phyloP scores from a whole-genome alignment of 2,329 filamentous ascomycete genomes.

The Exophiala bonariae region DNA sequence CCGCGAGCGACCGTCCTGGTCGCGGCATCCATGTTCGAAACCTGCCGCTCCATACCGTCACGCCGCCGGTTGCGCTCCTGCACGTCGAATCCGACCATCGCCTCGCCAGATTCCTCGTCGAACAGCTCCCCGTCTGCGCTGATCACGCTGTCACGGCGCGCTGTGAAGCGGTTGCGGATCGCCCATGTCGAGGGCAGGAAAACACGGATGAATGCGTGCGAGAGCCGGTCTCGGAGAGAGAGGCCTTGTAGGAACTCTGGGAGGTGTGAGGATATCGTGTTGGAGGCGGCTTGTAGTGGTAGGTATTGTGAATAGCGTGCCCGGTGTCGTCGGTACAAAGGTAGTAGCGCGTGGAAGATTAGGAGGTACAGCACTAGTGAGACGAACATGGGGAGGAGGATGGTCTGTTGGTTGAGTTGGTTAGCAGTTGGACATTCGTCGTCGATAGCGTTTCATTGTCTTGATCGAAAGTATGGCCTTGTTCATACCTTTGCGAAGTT shows the following conservation, averaged over 20 bases:
- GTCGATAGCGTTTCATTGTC: background rate
- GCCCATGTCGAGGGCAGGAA: slow-evolving; percentile 46
- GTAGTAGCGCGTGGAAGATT: slow-evolving; percentile 65
- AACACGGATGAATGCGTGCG: slow-evolving; percentile 42
- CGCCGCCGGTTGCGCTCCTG: slow-evolving; percentile 42
- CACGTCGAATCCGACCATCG: slow-evolving; percentile 55
- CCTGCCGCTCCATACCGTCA: slow-evolving; percentile 36
- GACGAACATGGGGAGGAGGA: slow-evolving; percentile 69
- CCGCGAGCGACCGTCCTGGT: slow-evolving; percentile 23
- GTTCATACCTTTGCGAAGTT: slow-evolving; percentile 18
- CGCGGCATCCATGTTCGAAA: slow-evolving; percentile 26
- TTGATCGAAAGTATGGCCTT: background rate
- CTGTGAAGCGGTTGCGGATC: slow-evolving; percentile 31
- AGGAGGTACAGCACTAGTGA: slow-evolving; percentile 68
- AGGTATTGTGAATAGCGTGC: slow-evolving; percentile 73
- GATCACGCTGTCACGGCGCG: slow-evolving; percentile 33
- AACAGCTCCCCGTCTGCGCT: slow-evolving; percentile 56
- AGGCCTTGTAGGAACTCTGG: slow-evolving; percentile 21
- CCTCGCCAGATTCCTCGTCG: slow-evolving; percentile 67
- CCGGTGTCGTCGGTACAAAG: slow-evolving; percentile 69
- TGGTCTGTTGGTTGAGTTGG: slow-evolving; percentile 53
- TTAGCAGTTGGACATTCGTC: background rate
- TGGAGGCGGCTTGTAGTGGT: slow-evolving; percentile 47
- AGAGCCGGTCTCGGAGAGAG: slow-evolving; percentile 42
- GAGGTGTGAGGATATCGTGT: slow-evolving; percentile 47